Conservation (phyloP, 805 yeast genomes). For the Kuraishia molischiana region DNA sequence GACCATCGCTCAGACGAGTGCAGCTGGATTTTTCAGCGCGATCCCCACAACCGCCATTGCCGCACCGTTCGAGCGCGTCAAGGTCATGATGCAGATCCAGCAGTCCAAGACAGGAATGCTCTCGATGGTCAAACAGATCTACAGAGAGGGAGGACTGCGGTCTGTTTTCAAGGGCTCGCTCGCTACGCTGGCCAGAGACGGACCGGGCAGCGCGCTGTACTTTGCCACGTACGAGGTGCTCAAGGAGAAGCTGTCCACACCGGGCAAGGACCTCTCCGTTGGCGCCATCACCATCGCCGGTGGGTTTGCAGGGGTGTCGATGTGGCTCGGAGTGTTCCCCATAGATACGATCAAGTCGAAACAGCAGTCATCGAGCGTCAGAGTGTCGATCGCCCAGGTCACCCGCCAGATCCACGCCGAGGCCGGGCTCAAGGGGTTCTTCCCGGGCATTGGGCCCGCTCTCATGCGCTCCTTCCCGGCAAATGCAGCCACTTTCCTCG, state of each 20-base stretch:
- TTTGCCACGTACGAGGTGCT: conserved; percentile 89
- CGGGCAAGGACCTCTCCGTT: conserved; percentile 48
- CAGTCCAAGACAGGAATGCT: conserved; percentile 40
- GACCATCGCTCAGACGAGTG: conserved; percentile 60
- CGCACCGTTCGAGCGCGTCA: conserved; percentile 96
- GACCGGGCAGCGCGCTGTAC: conserved; percentile 93
- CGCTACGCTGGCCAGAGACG: conserved; percentile 93
- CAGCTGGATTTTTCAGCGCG: conserved; percentile 93
- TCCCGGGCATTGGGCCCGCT: conserved; percentile 98
- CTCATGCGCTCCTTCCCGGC: conserved; percentile 93
- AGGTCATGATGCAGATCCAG: conserved; percentile 85
- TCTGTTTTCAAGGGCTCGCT: conserved; percentile 86
- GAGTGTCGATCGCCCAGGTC: conserved; percentile 49
- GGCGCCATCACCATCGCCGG: conserved; percentile 81
- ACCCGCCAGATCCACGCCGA: conserved; percentile 58
- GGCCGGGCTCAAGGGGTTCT: conserved; percentile 84
- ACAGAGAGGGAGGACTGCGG: conserved; percentile 69
- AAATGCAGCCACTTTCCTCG: conserved; percentile 96
- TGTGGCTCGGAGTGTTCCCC: conserved; percentile 97
- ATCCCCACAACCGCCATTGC: conserved; percentile 92
- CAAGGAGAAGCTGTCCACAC: conserved; percentile 49
- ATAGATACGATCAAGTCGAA: conserved; percentile 87
- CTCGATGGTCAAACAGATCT: conserved; percentile 56
- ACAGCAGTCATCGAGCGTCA: conserved; percentile 55
- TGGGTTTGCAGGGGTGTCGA: conserved; percentile 91